A percentile compares a stretch with the other conserved stretches of the same genome.
Evolutionary conservation across 2,329 filamentous ascomycete genomes (phyloP).

Genomic region (Exophiala sp.): DNA sequence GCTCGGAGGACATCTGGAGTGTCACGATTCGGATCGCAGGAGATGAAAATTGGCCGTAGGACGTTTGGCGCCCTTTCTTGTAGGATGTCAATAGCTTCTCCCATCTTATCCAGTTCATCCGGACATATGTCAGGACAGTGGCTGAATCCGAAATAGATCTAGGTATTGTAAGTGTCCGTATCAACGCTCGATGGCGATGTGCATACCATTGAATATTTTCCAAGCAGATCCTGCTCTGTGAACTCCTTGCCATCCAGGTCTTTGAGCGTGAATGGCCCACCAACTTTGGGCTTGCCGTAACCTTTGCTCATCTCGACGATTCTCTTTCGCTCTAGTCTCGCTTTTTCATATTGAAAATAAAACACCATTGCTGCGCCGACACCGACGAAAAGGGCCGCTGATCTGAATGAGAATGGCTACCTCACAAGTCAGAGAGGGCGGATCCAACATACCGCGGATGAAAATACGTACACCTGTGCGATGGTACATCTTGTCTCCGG

Average conservation of each 20-base stretch:
- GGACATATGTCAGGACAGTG: slow-evolving; percentile 99
- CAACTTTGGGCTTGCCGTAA: slow-evolving; percentile 87
- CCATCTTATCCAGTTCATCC: slow-evolving; percentile 99
- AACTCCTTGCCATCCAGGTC: slow-evolving; percentile 79
- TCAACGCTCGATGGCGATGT: neutral
- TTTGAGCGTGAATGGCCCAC: slow-evolving; percentile 75
- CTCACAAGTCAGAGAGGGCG: slow-evolving; percentile 13
- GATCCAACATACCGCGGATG: slow-evolving; percentile 19
- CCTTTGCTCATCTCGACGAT: slow-evolving; percentile 91
- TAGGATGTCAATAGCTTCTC: slow-evolving; percentile 79
- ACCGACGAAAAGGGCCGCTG: slow-evolving; percentile 77
- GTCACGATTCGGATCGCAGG: slow-evolving; percentile 90
- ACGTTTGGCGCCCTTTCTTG: slow-evolving; percentile 39
- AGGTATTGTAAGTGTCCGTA: slow-evolving; percentile 3
- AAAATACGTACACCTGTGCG: slow-evolving; percentile 41
- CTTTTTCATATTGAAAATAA: slow-evolving; percentile 94
- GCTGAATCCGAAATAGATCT: slow-evolving; percentile 98
- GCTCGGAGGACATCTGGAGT: slow-evolving; percentile 76
- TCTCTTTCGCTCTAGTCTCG: slow-evolving; percentile 80
- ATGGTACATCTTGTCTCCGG: slow-evolving; percentile 44
- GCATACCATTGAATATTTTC: slow-evolving; percentile 64
- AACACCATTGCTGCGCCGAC: slow-evolving; percentile 74
- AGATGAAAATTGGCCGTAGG: slow-evolving; percentile 83
- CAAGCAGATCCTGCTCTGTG: slow-evolving; percentile 76
- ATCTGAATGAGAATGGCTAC: slow-evolving; percentile 90